Evolutionary conservation across 108 stramenopile species (phyloP).

Genomic region (Cyclotella sp.): DNA sequence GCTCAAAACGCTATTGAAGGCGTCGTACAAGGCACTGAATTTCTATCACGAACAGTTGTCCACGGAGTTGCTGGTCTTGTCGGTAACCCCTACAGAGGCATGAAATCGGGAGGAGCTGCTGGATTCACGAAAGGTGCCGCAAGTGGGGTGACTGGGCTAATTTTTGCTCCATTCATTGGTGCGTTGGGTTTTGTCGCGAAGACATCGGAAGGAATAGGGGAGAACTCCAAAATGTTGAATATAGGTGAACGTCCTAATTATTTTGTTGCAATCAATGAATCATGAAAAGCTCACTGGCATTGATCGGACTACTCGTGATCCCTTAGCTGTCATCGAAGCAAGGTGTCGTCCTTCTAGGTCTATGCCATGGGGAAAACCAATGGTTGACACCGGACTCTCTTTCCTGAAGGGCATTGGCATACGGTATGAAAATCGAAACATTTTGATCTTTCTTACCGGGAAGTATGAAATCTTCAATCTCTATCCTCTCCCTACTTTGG

Average conservation of each 20-base stretch:
- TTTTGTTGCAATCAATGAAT: neutral
- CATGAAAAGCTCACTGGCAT: neutral
- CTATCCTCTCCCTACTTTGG: no score
- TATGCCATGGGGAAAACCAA: slow-evolving; percentile 35
- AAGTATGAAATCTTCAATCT: no score
- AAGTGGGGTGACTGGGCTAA: slow-evolving; percentile 27
- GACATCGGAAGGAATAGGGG: slow-evolving; percentile 27
- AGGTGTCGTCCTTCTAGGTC: slow-evolving; percentile 38
- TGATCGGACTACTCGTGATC: neutral
- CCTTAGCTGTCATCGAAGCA: slow-evolving; percentile 35
- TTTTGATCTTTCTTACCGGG: no score
- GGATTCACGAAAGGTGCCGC: slow-evolving; percentile 34
- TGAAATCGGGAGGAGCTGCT: slow-evolving; percentile 14
- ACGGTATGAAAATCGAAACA: neutral
- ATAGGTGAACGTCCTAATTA: neutral
- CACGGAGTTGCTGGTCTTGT: slow-evolving; percentile 39
- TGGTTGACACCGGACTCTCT: slow-evolving; percentile 15
- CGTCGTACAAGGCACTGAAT: slow-evolving; percentile 36
- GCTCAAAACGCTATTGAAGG: slow-evolving; percentile 33
- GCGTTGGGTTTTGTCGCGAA: slow-evolving; percentile 38
- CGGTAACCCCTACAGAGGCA: slow-evolving; percentile 42
- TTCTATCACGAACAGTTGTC: slow-evolving; percentile 24
- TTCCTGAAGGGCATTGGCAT: slow-evolving; percentile 41
- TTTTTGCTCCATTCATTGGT: slow-evolving; percentile 39
- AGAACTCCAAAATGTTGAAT: slow-evolving; percentile 8